A percentile compares a stretch with the other conserved stretches of the same genome.
Conservation (phyloP, 164 flowering plant genomes). For the Echeveria elegans region DNA sequence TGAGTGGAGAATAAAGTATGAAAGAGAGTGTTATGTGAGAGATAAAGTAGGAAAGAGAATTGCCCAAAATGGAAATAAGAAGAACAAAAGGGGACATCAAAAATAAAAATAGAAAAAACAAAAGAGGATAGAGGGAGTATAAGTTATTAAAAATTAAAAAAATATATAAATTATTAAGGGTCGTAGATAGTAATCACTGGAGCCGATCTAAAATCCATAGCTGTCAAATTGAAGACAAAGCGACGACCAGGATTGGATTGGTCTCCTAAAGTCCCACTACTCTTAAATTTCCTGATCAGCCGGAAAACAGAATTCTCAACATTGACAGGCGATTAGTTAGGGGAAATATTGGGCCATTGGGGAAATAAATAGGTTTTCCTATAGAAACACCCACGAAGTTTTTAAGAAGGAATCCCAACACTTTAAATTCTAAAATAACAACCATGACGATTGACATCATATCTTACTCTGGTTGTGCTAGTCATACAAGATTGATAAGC, state of each 20-base stretch:
- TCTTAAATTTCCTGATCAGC: background rate
- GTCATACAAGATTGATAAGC: background rate
- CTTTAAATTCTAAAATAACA: background rate
- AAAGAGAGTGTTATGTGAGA: too few species aligned
- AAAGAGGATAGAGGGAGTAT: too few species aligned
- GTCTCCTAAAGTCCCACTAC: background rate
- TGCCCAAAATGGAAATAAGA: too few species aligned
- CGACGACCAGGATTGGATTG: background rate
- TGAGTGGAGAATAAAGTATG: too few species aligned
- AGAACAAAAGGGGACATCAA: too few species aligned
- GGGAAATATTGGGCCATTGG: too few species aligned
- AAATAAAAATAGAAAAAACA: too few species aligned
- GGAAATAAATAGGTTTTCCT: slow-evolving; percentile 18
- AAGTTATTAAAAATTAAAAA: too few species aligned
- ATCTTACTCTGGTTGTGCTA: background rate
- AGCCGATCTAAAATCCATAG: background rate
- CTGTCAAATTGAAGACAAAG: background rate
- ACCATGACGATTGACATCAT: background rate
- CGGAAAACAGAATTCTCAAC: background rate
- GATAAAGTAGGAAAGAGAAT: too few species aligned
- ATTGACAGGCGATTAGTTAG: background rate
- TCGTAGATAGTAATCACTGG: background rate
- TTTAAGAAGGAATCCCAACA: background rate
- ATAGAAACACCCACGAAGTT: background rate
- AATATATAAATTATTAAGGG: too few species aligned